phyloP scores from a whole-genome alignment of 805 yeast genomes.

The Myxozyma neglecta region DNA sequence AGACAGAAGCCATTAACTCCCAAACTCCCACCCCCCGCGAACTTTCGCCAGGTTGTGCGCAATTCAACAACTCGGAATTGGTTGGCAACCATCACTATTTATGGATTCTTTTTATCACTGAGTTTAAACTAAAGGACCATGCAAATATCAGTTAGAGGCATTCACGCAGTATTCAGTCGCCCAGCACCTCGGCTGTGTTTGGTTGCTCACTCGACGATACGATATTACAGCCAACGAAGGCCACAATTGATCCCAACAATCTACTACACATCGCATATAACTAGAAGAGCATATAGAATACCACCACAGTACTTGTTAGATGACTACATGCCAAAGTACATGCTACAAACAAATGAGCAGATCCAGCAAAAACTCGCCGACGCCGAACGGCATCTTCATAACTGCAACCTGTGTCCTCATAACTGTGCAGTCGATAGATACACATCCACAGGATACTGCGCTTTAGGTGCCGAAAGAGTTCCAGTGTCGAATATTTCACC shows the following conservation, averaged over 20 bases:
- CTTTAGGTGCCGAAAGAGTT: constrained; percentile 26
- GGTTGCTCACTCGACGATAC: no score
- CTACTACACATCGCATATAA: neutral
- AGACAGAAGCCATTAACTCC: no score
- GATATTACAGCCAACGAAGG: neutral
- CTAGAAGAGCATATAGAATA: constrained; percentile 15
- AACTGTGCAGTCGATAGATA: constrained; percentile 30
- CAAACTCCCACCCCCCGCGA: no score
- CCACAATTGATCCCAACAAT: constrained; percentile 1
- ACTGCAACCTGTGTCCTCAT: constrained; percentile 32
- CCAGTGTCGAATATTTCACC: constrained; percentile 32
- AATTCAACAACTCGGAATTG: no score
- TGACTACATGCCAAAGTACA: constrained; percentile 27
- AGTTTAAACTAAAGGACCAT: no score
- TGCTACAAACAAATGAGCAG: constrained; percentile 8
- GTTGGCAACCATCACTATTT: no score
- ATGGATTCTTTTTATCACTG: no score
- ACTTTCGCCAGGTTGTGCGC: no score
- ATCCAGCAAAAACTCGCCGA: constrained; percentile 15
- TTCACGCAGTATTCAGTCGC: no score
- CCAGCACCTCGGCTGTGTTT: no score
- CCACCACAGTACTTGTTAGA: constrained; percentile 32
- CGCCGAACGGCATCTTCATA: constrained; percentile 18
- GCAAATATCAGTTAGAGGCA: no score
- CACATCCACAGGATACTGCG: constrained; percentile 29